phyloP scores from a whole-genome alignment of 2,329 filamentous ascomycete species.

The Xylogone sp. region DNA sequence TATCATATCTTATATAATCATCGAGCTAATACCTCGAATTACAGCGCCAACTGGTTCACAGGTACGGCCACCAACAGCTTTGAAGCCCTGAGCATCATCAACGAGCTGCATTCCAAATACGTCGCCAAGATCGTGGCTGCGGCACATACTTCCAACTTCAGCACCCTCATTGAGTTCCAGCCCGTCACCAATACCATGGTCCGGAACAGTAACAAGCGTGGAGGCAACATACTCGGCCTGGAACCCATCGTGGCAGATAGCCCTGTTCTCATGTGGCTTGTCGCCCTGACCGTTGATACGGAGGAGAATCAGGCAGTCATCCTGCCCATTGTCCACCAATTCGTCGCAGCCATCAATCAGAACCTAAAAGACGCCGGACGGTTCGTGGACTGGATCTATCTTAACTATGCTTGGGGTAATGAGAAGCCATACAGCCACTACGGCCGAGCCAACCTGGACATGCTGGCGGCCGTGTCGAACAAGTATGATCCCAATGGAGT shows the following conservation, averaged over 20 bases:
- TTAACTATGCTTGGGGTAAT: slow-evolving; percentile 41
- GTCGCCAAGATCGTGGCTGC: slow-evolving; percentile 11
- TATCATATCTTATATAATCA: slow-evolving; percentile 6
- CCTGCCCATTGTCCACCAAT: slow-evolving; percentile 18
- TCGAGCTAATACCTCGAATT: slow-evolving; percentile 10
- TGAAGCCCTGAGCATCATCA: slow-evolving; percentile 10
- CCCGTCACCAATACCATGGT: slow-evolving; percentile 27
- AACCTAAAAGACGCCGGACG: slow-evolving; percentile 2
- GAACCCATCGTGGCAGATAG: slow-evolving; percentile 29
- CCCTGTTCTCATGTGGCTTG: slow-evolving; percentile 15
- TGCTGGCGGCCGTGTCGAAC: slow-evolving; percentile 24
- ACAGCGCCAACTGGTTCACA: slow-evolving; percentile 30
- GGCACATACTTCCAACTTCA: slow-evolving; percentile 16
- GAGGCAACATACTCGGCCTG: slow-evolving; percentile 31
- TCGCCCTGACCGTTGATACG: slow-evolving; percentile 10
- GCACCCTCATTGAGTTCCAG: slow-evolving; percentile 23
- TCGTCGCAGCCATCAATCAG: slow-evolving; percentile 7
- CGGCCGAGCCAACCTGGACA: slow-evolving; percentile 33
- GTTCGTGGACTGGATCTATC: slow-evolving; percentile 33
- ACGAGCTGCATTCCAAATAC: slow-evolving; percentile 10
- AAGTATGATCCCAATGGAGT: slow-evolving; percentile 36
- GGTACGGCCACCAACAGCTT: slow-evolving; percentile 19
- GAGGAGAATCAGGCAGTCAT: slow-evolving; percentile 22
- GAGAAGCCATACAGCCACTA: slow-evolving; percentile 39
- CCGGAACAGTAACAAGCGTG: slow-evolving; percentile 19